These are phyloP conservation scores for Amanita phalloides DNA, from an alignment of 768 basidiomycete genomes.

Conservation along the genomic window DNA sequence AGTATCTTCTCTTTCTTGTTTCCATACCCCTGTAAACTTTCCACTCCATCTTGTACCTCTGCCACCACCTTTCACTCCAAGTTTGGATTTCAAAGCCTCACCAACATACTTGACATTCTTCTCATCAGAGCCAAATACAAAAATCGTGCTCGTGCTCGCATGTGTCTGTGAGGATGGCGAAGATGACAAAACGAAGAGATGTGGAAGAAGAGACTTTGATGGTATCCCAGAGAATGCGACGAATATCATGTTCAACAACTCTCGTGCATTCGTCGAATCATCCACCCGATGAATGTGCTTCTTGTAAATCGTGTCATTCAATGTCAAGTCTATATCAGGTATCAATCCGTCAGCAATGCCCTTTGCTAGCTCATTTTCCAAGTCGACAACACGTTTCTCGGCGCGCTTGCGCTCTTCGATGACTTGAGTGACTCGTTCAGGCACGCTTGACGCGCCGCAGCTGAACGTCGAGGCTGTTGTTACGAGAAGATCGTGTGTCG, in stretches of 20 bases:
- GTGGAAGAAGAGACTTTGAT: constrained; percentile 16
- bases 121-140: constrained; percentile 53
- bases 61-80: constrained; percentile 68
- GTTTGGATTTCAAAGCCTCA: constrained; percentile 42
- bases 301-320: constrained; percentile 23
- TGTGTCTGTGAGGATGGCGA: constrained; percentile 46
- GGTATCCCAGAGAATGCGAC: constrained; percentile 28
- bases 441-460: constrained; percentile 55
- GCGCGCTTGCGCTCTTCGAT: constrained; percentile 56
- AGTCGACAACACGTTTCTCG: constrained; percentile 57
- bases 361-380: constrained; percentile 55
- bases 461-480: constrained; percentile 51
- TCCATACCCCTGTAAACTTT: constrained; percentile 59
- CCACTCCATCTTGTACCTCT: constrained; percentile 73
- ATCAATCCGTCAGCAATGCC: constrained; percentile 31
- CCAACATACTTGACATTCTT: constrained; percentile 48
- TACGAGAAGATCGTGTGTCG: constrained; percentile 45
- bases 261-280: constrained; percentile 46
- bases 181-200: constrained; percentile 48
- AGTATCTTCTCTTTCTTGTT: constrained; percentile 30
- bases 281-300: constrained; percentile 50
- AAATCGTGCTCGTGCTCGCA: constrained; percentile 39
- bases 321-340: constrained; percentile 21
- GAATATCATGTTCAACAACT: constrained; percentile 48
- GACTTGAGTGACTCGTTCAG: constrained; percentile 57